These are phyloP conservation scores for Yamadazyma jaroonii DNA, from an alignment of 1,139 yeast genomes.

Conservation along the genomic window DNA sequence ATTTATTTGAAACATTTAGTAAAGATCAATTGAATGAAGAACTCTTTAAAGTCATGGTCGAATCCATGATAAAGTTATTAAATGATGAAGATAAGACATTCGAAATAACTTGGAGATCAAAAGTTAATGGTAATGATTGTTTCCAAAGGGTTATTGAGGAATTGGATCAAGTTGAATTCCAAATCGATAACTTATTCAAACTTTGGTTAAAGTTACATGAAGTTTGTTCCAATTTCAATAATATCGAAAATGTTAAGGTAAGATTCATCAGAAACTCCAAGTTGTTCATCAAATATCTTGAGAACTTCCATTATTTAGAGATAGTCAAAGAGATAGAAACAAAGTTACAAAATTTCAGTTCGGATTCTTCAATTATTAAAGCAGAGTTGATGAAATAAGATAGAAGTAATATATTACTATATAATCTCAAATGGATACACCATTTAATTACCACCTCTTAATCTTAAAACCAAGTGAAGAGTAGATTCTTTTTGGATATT, in stretches of 20 bases:
- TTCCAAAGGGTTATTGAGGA: constrained; percentile 16
- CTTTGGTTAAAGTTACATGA: constrained; percentile 24
- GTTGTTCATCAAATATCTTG: constrained; percentile 17
- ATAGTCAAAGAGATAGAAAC: constrained; percentile 13
- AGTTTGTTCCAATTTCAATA: constrained; percentile 39
- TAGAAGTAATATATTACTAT: not conserved
- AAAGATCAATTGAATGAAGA: constrained; percentile 14
- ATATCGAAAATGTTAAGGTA: constrained; percentile 63
- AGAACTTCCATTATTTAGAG: constrained; percentile 14
- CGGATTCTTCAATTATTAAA: constrained; percentile 31
- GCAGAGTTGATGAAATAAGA: constrained; percentile 20
- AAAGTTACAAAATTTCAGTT: constrained; percentile 26
- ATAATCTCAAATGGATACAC: constrained; percentile 40
- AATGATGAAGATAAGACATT: constrained; percentile 21
- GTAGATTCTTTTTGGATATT: constrained; percentile 58
- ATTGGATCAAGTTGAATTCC: constrained; percentile 11
- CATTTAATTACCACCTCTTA: constrained; percentile 96
- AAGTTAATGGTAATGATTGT: constrained; percentile 41
- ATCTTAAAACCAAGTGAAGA: constrained; percentile 92
- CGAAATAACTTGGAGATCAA: constrained; percentile 60
- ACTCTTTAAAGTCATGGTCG: constrained; percentile 25
- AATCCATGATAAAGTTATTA: constrained; percentile 20
- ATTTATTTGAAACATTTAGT: constrained; percentile 27
- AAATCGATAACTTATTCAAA: constrained; percentile 14
- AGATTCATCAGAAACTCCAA: constrained; percentile 38